Percentiles rank a stretch among this genome's conserved stretches.
Evolutionary conservation across 2,329 filamentous ascomycete genomes (phyloP).

Genomic region (Xylariales sp.): DNA sequence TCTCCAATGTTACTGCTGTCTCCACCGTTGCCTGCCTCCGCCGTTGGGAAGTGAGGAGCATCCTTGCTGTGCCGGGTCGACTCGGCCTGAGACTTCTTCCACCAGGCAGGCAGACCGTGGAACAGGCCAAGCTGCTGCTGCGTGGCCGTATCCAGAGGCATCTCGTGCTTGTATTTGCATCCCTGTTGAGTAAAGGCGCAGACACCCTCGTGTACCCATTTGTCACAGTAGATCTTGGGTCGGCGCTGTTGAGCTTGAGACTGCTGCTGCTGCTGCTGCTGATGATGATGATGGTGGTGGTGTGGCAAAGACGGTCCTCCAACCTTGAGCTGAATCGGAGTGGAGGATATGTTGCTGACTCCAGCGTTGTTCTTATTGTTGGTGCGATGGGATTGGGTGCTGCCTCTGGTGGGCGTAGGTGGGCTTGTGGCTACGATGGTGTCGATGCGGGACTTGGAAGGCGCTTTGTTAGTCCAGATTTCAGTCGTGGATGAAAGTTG

Average conservation of each 20-base stretch:
- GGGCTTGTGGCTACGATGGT: conserved; percentile 29
- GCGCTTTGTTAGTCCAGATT: conserved; percentile 10
- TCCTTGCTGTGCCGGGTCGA: conserved; percentile 27
- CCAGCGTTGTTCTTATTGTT: background rate
- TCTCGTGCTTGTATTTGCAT: conserved; percentile 86
- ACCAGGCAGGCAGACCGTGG: conserved; percentile 58
- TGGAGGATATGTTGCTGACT: background rate
- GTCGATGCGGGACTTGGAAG: conserved; percentile 28
- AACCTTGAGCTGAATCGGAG: background rate
- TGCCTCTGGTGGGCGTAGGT: conserved; percentile 13
- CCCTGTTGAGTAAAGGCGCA: conserved; percentile 84
- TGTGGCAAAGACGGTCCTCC: background rate
- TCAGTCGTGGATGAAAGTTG: too few relatives aligned
- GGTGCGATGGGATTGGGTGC: background rate
- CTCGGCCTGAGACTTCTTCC: conserved; percentile 50
- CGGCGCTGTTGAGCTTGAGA: conserved; percentile 16
- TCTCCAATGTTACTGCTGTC: background rate
- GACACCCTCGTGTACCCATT: conserved; percentile 82
- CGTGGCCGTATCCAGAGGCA: conserved; percentile 66
- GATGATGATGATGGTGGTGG: too few relatives aligned
- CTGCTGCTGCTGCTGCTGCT: conserved; percentile 3
- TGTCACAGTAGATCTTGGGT: conserved; percentile 75
- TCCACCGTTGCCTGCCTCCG: too few relatives aligned
- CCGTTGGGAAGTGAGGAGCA: too few relatives aligned
- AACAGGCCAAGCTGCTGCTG: conserved; percentile 69